Evolutionary conservation across 2,329 filamentous ascomycete genomes (phyloP), one percentile per base, ranked within the genome.

Genomic region (Westerdykella sp.): DNA sequence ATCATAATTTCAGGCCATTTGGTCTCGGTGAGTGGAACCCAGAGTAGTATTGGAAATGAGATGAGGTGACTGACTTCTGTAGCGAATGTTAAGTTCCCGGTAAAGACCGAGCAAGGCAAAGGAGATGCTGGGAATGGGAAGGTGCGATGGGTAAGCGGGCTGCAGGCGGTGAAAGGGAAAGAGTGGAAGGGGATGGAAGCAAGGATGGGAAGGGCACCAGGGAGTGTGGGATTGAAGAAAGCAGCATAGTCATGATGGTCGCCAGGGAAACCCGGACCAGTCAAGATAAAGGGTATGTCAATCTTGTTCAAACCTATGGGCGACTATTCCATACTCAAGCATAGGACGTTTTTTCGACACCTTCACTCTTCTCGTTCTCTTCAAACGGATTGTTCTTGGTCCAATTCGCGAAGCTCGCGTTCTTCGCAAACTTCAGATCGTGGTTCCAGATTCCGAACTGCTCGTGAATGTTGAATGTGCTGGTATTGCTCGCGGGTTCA

Each of bases 401-500:
- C 46, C 46, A 48, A 14, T 42, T 30, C 13, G 9, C 39, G 42
- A 47, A 52, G 32, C 43, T 46, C 25, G 28, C 47, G 42, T 47
- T 52, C 42, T 41, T 52, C 16, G 40, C 50, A 25, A 43, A 36
- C 4, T 3, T 40, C 34, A 50, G 42, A 45, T 53, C 41, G 41
- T 53, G 50, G 12, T n/a, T 39, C 50, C 50, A 53, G 35, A 48
- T 48, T 2, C 50, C 50, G 37, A 43, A 48, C 32, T 53, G 43
- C 34, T 53, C 47, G 30, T 53, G 50, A 12, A 53, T 45, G 32
- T 48, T 44, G 37, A 53, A 50, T 14, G 15, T 25, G 36, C 47
- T 53, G 10, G 34, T 36, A 41, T 53, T 53, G 37, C 40, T 50
- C 14, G 30, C 43, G 13, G 43, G 47, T 9, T 18, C 37, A 23